Base-by-base conservation (phyloP, 495 filamentous ascomycete genomes). In the Cercophora samala region DNA sequence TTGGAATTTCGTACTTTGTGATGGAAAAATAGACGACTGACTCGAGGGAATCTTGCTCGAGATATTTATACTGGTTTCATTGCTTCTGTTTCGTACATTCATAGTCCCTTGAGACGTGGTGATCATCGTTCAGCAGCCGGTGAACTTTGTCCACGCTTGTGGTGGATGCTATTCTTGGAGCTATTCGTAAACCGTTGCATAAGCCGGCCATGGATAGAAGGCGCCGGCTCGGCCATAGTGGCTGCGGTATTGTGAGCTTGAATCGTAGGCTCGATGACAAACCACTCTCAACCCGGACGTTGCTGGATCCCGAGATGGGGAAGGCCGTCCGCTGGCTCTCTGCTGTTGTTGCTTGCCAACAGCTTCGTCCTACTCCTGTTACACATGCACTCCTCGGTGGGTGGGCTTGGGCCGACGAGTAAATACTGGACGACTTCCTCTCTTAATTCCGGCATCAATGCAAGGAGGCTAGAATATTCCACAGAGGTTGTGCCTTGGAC, bases 371-470 rank as follows among this genome's bases (percentile, higher is more conserved):
- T 17, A 15, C 19, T 58, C 23, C 23, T 24, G 23, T 18, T 25
- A 60, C 21, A 29, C 58, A 60, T 23, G 5, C 29, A 15, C 26
- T 26, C 11, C 5, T 60, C 54, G 22, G 21, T 26, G 23, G 1
- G 26, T 5, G 6, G 26, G 26, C 26, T 29, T 60, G 23, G 6
- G 18, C 21, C 26, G 60, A 17, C 3, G 24, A n/a, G n/a, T n/a
- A n/a, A n/a, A n/a, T n/a, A 37, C 24, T n/a, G 23, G 5, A 59
- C 13, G 24, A 17, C 32, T 22, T 19, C 46, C 37, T 19, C 54
- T 62, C 60, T 68, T 64, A 70, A 70, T 70, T 70, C 61, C 69
- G 63, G 60, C 24, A 46, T 71, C 69, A 71, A 71, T 71, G 69
- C 69, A 65, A 61, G 29, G 0, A 46, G 2, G 18, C 18, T 18